These are phyloP conservation scores for Tricholoma furcatifolium DNA, from an alignment of 768 basidiomycete genomes.

Conservation along the genomic window DNA sequence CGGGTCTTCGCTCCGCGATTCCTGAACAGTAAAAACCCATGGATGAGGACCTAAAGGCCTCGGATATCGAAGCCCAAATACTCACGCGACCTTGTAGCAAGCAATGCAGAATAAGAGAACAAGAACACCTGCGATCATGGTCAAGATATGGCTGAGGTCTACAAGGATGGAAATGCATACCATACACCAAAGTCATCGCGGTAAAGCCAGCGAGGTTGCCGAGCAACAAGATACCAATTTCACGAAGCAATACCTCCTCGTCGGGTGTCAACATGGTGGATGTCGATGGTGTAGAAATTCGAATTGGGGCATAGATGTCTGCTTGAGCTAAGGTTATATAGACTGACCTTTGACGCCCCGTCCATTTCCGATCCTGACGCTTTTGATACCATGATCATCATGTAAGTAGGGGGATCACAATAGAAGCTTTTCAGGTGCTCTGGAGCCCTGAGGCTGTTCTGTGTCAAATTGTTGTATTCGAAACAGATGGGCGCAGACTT, in stretches of 20 bases:
- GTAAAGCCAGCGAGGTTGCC: slow-evolving; percentile 16
- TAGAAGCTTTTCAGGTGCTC: too few relatives aligned
- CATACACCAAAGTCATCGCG: slow-evolving; percentile 16
- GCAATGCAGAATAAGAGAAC: slow-evolving; percentile 13
- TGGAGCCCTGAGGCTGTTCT: not conserved
- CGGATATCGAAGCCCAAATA: not conserved
- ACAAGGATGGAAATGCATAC: not conserved
- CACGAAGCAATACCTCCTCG: slow-evolving; percentile 11
- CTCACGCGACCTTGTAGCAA: slow-evolving; percentile 13
- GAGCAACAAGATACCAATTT: slow-evolving; percentile 14
- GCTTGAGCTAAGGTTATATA: not conserved
- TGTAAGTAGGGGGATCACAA: too few relatives aligned
- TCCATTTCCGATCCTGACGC: too few relatives aligned
- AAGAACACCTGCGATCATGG: slow-evolving; percentile 10
- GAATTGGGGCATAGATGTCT: not conserved
- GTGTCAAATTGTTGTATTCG: not conserved
- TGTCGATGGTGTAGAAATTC: not conserved
- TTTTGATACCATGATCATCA: not conserved
- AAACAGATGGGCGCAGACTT: not conserved
- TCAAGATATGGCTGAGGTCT: not conserved
- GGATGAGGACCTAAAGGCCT: not conserved
- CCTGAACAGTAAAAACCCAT: not conserved
- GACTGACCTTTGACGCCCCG: not conserved
- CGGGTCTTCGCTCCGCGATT: slow-evolving; percentile 9
- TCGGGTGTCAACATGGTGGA: slow-evolving; percentile 1